Evolutionary conservation across 2,329 filamentous ascomycete species (phyloP).

Genomic region (Trichoderma semiorbis): DNA sequence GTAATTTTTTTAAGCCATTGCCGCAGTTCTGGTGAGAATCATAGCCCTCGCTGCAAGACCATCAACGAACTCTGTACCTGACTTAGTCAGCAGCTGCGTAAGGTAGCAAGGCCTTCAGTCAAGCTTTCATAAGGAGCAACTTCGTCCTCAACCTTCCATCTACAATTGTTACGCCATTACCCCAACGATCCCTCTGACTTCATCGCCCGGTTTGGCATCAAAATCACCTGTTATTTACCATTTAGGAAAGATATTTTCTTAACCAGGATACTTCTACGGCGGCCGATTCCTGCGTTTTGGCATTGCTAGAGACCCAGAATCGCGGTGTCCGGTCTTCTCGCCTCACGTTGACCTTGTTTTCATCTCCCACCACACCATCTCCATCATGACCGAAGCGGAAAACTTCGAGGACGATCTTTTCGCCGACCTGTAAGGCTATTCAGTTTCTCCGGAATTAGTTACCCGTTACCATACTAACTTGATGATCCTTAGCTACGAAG

Average conservation of each 20-base stretch:
- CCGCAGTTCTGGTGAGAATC: not conserved
- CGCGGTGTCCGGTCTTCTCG: conserved; percentile 2
- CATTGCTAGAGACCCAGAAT: not conserved
- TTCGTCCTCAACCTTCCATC: not conserved
- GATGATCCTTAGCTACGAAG: conserved; percentile 56
- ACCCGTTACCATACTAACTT: not conserved
- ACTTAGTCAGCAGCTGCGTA: conserved; percentile 13
- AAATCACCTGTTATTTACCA: not conserved
- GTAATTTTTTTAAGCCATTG: not conserved
- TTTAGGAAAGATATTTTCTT: not conserved
- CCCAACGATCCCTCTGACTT: not conserved
- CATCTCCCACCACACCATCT: not conserved
- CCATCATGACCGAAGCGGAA: conserved; percentile 70
- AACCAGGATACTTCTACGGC: not conserved
- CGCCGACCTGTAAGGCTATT: conserved; percentile 73
- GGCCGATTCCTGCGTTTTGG: not conserved
- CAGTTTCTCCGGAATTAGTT: not conserved
- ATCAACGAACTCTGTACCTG: not conserved
- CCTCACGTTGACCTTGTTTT: not conserved
- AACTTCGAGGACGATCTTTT: conserved; percentile 93
- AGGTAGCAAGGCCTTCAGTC: conserved; percentile 4
- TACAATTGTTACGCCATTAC: not conserved
- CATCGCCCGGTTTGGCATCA: not conserved
- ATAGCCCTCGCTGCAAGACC: not conserved
- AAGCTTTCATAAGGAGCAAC: conserved; percentile 11